Evolutionary conservation across 2,329 filamentous ascomycete genomes (phyloP), one percentile per base, ranked within the genome.

Genomic region (Diaporthe sp.): DNA sequence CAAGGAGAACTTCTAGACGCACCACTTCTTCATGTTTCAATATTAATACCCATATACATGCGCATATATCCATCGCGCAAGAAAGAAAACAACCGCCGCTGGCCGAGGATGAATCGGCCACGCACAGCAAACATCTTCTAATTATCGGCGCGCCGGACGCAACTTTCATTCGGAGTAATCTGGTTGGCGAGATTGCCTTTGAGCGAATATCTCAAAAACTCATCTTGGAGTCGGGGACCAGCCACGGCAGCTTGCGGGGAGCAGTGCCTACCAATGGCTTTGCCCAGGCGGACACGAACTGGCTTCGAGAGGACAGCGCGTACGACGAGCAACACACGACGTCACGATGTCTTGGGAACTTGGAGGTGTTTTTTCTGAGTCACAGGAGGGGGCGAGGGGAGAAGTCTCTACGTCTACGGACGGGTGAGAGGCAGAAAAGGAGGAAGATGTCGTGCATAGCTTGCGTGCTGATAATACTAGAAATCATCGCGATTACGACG

Each of bases 1-100:
- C 80, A 93, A 93, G 82, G 91, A 93, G 84, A 93, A 92, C 82
- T 93, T 92, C 80, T 92, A 89, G 79, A 79, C 73, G 22, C 42
- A n/a, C 47, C 69, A 74, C 33, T 45, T 68, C 35, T 73, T 54
- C 64, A 22, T 54, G 64, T 68, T 68, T 47, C 64, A 40, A 40
- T 54, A 40, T 54, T 68, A 68, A 68, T 68, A 68, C 47, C 33
- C 33, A 54, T 68, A 66, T 40, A 68, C 33, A 68, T n/a, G 64
- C 64, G 64, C 64, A 68, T 25, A 28, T 68, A 28, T 28, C 22
- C 64, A 54, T 7, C 22, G 64, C 47, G 64, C 64, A 28, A 13
- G 8, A 38, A 52, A 40, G 33, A 50, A 60, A 64, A 33, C 25
- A 52, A 19, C 28, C n/a, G n/a, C 15, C 33, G 47, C 64, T 68